Evolutionary conservation across 371 early-diverging fungal genomes (phyloP), one percentile per base, ranked within the genome.

Genomic region (Coemansia sp.): DNA sequence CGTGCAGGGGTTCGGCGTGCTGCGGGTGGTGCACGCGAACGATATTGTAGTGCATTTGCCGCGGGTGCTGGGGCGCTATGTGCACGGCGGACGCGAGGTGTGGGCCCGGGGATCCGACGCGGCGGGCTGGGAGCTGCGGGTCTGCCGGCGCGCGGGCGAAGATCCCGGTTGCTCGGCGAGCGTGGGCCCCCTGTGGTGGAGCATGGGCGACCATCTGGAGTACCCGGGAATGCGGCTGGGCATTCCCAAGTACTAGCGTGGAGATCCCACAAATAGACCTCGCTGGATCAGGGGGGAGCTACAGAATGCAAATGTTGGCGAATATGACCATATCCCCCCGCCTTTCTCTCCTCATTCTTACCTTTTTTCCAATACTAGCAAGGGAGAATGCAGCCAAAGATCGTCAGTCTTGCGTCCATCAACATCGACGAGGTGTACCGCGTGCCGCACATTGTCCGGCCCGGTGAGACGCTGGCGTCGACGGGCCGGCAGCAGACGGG

Each of bases 341-440:
- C 26, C 26, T 26, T 26, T 26, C 26, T 26, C 26, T 26, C 26
- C 26, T 26, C 26, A 26, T 26, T 26, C 26, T 26, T 26, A 26
- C 26, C 26, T 26, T 26, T 26, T 26, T 26, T 26, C 26, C 26
- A 26, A 26, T 26, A 26, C 26, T 26, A 26, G 26, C 26, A 26
- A 26, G 26, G 26, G n/a, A 20, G 16, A 11, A 74, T 66, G 71
- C 45, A 26, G 48, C 78, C 83, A 42, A 87, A 80, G 59, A 83
- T 90, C 8, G 79, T 88, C 40, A 83, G 85, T 59, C 85, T 90
- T 78, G 94, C 94, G 10, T 93, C 94, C 5, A 82, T 93, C 71
- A 95, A 94, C 80, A 86, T 93, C 57, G 97, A 96, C 75, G 92
- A 94, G 50, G 89, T 90, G 43, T 95, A 89, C 68, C 77, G 74